Evolutionary conservation across 1,284 basidiomycete species (phyloP).

Genomic region (Rhodotorula sp.): DNA sequence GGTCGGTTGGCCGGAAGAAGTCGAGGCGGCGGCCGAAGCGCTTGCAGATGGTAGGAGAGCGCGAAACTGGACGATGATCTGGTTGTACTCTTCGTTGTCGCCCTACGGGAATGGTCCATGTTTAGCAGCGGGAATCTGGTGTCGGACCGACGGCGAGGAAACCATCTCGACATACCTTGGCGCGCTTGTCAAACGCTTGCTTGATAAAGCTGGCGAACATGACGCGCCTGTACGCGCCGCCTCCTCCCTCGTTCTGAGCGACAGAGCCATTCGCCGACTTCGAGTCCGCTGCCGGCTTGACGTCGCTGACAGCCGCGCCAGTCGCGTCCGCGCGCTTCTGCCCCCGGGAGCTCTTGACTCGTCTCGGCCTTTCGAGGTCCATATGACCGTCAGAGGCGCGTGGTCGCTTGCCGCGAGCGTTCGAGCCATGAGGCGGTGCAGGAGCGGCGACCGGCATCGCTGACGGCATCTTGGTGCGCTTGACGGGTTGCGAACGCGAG

Average conservation of each 20-base stretch:
- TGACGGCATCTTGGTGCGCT: conserved; percentile 6
- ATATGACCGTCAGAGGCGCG: conserved; percentile 3
- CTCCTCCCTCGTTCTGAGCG: background rate
- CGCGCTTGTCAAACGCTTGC: conserved; percentile 73
- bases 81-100: conserved; percentile 53
- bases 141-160: background rate
- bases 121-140: background rate
- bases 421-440: conserved; percentile 1
- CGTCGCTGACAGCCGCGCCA: conserved; percentile 3
- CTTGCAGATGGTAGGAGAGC: conserved; percentile 43
- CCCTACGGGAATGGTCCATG: conserved; percentile 59
- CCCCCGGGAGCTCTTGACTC: conserved; percentile 15
- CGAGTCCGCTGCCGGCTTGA: background rate
- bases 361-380: conserved; percentile 16
- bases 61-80: conserved; percentile 57
- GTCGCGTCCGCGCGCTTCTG: conserved; percentile 13
- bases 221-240: conserved; percentile 55
- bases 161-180: conserved; percentile 55
- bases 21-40: conserved; percentile 34
- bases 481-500: conserved; percentile 2
- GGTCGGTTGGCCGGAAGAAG: conserved; percentile 29
- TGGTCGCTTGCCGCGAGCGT: conserved; percentile 9
- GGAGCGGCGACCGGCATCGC: conserved; percentile 3
- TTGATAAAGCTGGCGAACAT: conserved; percentile 81
- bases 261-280: background rate